Evolutionary conservation across 768 basidiomycete genomes (phyloP), one percentile per base, ranked within the genome.

Genomic region (Rhodocollybia butyracea): DNA sequence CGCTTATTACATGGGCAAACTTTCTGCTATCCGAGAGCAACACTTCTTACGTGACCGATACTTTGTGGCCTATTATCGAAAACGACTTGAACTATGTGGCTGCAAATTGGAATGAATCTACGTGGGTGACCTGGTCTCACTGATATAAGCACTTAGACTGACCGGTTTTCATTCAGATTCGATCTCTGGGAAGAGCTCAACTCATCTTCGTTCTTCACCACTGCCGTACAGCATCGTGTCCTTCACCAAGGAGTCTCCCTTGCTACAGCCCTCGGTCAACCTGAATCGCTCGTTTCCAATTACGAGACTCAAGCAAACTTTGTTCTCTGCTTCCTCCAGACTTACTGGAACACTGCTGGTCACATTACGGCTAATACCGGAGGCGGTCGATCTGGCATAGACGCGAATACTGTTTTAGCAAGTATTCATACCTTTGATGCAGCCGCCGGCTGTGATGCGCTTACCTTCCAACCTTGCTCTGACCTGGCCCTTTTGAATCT

Each of bases 391-490:
- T 84, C 85, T 12, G 89, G 90, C 3, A 84, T 80, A 57, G 91
- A 91, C 61, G 78, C 85, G 10, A 92, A 91, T 68, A 79, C 86
- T 0, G 76, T 84, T 30, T 74, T 93, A 27, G 78, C 86, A 21
- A 87, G 84, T 17, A 86, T 89, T 59, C 88, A 91, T 64, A 86
- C 83, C 13, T 91, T 89, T 66, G 89, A 91, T 62, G 68, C 79
- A 26, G 64, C 72, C 31, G 90, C 88, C 6, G 88, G 85, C 34
- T 91, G 89, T 62, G 89, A 91, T 64, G 74, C 77, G 2, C 69
- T 66, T 6, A 91, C 91, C 2, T 91, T 91, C 21, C 89, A 92
- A 63, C 90, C 90, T 1, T 91, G 91, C 66, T 91, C 89, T 0
- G 89, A 91, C 71, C 81, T 80, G 64, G 89, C 89, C 0, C 74